Conservation (phyloP, 2,329 filamentous ascomycete species). For the Nemania sp. region DNA sequence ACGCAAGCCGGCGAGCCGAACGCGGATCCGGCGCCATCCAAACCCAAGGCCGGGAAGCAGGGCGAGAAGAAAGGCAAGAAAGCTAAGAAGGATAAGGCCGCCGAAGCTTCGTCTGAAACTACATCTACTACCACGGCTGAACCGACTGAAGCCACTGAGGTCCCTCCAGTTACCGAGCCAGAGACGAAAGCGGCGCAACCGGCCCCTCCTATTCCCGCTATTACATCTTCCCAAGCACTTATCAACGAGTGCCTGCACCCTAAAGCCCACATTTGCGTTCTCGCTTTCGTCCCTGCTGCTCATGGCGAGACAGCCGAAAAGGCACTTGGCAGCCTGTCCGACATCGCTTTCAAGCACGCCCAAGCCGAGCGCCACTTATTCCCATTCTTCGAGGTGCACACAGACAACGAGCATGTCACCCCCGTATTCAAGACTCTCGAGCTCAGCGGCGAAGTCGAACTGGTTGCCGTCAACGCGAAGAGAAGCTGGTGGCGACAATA, state of each 20-base stretch:
- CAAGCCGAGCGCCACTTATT: slow-evolving; percentile 71
- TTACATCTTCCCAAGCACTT: slow-evolving; percentile 67
- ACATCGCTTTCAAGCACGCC: slow-evolving; percentile 76
- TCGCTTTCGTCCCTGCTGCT: slow-evolving; percentile 68
- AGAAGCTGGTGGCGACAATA: slow-evolving; percentile 85
- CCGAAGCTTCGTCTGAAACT: slow-evolving; percentile 44
- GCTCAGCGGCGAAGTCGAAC: slow-evolving; percentile 64
- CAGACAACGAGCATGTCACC: slow-evolving; percentile 59
- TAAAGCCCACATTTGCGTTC: slow-evolving; percentile 80
- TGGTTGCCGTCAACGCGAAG: slow-evolving; percentile 84
- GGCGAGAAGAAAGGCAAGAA: slow-evolving; percentile 43
- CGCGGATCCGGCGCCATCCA: slow-evolving; percentile 57
- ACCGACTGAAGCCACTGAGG: slow-evolving; percentile 44
- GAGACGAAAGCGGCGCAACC: slow-evolving; percentile 55
- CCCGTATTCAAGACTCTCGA: slow-evolving; percentile 63
- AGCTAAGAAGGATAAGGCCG: slow-evolving; percentile 46
- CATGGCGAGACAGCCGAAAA: slow-evolving; percentile 56
- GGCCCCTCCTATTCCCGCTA: slow-evolving; percentile 65
- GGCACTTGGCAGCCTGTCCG: slow-evolving; percentile 66
- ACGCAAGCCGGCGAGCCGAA: slow-evolving; percentile 79
- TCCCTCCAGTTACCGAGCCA: slow-evolving; percentile 43
- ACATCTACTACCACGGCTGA: slow-evolving; percentile 46
- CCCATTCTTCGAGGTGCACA: slow-evolving; percentile 78
- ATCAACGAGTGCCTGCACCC: slow-evolving; percentile 71
- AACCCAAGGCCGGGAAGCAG: slow-evolving; percentile 37